Evolutionary conservation across 768 basidiomycete genomes (phyloP), one percentile per base, ranked within the genome.

Genomic region (Phanerochaete sordida): DNA sequence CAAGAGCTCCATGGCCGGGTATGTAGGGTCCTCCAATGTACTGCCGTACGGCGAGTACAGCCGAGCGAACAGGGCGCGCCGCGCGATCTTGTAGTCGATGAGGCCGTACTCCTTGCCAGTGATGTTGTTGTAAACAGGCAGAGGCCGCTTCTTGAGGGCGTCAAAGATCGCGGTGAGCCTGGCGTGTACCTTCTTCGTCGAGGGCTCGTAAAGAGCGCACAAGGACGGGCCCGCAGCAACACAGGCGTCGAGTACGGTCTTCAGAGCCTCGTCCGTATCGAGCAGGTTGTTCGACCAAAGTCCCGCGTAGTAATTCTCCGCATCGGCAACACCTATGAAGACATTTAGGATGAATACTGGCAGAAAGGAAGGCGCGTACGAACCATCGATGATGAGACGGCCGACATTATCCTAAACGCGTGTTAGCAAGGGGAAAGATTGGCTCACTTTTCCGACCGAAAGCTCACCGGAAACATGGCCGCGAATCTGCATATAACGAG

Each of bases 401-500:
- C 62, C 73, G 7, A 74, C 67, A 54, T 74, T 67, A 61, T 73
- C 67, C 61, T 62, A 44, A 13, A 39, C 4, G 16, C 16, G 23
- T 24, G 16, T 21, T 5, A 37, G 30, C n/a, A 11, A 46, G 27
- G 19, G 28, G 26, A 27, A 21, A 26, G 16, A 27, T 9, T 1
- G 16, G 16, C 16, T 3, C 21, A 6, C 1, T 15, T 26, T 26
- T 50, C 8, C 9, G 23, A 15, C 8, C 19, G 24, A 9, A 13
- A 1, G 31, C 58, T 59, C 30, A 63, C 62, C 6, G 73, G 73
- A 58, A 69, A 74, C 65, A 73, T 72, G 0, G 73, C 63, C 1
- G 72, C 59, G 58, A 67, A 74, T 12, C 70, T 71, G n/a, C 53
- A 57, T n/a, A n/a, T n/a, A n/a, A n/a, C n/a, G n/a, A n/a, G n/a